A percentile compares a stretch with the other conserved stretches of the same genome.
phyloP scores from a whole-genome alignment of 1,284 basidiomycete genomes.

The Ustilago hordei region DNA sequence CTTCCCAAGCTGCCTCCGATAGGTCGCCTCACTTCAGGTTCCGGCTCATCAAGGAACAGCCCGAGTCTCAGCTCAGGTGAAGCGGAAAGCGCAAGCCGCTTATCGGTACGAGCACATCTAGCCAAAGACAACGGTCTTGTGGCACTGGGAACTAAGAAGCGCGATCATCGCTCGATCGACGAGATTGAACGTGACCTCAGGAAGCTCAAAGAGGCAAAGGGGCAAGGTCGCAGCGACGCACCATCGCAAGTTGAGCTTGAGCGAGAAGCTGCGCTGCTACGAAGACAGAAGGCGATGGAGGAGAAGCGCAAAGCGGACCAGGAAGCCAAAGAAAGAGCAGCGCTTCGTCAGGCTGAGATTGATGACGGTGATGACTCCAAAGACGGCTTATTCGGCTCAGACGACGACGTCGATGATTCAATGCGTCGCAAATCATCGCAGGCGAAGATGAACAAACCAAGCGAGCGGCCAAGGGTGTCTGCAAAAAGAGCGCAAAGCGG shows the following conservation, averaged over 20 bases:
- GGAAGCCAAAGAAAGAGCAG: slow-evolving; percentile 28
- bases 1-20: slow-evolving; percentile 26
- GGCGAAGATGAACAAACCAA: slow-evolving; percentile 9
- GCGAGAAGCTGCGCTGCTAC: slow-evolving; percentile 41
- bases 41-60: slow-evolving; percentile 22
- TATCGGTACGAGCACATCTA: slow-evolving; percentile 12
- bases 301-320: slow-evolving; percentile 37
- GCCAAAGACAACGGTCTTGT: slow-evolving; percentile 37
- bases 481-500: not conserved
- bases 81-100: slow-evolving; percentile 10
- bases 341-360: slow-evolving; percentile 13
- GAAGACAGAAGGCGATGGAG: slow-evolving; percentile 54
- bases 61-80: slow-evolving; percentile 18
- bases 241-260: slow-evolving; percentile 31
- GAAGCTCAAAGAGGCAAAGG: slow-evolving; percentile 37
- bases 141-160: slow-evolving; percentile 49
- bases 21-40: slow-evolving; percentile 9
- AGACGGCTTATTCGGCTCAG: slow-evolving; percentile 46
- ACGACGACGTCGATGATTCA: slow-evolving; percentile 6
- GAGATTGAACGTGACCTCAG: slow-evolving; percentile 57
- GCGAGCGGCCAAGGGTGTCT: not conserved
- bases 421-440: slow-evolving; percentile 3
- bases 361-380: slow-evolving; percentile 13
- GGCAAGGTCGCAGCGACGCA: slow-evolving; percentile 12
- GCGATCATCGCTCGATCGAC: slow-evolving; percentile 55